phyloP scores from a whole-genome alignment of 108 stramenopile species.

The Mediolabrus comicus region DNA sequence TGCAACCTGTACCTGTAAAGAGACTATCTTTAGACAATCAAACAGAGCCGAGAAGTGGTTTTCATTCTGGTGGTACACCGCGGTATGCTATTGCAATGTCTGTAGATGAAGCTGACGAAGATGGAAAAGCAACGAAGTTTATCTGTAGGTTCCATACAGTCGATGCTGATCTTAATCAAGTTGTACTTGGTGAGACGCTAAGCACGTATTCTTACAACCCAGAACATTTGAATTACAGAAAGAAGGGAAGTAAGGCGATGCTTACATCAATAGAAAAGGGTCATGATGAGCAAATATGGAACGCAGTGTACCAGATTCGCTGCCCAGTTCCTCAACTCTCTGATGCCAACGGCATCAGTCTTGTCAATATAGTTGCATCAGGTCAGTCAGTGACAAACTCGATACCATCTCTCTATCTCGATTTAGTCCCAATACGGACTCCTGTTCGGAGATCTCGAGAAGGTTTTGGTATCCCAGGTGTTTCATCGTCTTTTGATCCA shows the following conservation, averaged over 20 bases:
- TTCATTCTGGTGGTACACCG: not conserved
- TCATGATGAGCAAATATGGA: conserved; percentile 45
- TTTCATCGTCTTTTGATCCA: conserved; percentile 22
- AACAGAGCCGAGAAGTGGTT: not conserved
- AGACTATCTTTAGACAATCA: conserved; percentile 1
- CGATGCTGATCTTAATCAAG: not conserved
- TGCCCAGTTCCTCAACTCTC: conserved; percentile 31
- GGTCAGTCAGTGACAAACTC: conserved; percentile 20
- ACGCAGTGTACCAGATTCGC: conserved; percentile 12
- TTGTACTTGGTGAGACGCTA: conserved; percentile 45
- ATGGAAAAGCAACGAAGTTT: conserved; percentile 34
- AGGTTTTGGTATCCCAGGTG: conserved; percentile 27
- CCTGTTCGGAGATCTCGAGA: conserved; percentile 40
- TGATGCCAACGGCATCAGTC: not conserved
- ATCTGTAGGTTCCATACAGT: conserved; percentile 46
- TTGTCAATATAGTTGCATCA: conserved; percentile 17
- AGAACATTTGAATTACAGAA: conserved; percentile 35
- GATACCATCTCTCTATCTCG: conserved; percentile 46
- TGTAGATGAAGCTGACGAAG: conserved; percentile 40
- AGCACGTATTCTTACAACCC: conserved; percentile 41
- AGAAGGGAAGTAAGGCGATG: conserved; percentile 34
- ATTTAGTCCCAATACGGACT: conserved; percentile 67
- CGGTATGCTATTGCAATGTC: conserved; percentile 37
- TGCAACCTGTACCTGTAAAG: conserved; percentile 45
- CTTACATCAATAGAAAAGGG: conserved; percentile 20